phyloP scores from a whole-genome alignment of 345 rosid genomes.

The Rhizophora mangle region DNA sequence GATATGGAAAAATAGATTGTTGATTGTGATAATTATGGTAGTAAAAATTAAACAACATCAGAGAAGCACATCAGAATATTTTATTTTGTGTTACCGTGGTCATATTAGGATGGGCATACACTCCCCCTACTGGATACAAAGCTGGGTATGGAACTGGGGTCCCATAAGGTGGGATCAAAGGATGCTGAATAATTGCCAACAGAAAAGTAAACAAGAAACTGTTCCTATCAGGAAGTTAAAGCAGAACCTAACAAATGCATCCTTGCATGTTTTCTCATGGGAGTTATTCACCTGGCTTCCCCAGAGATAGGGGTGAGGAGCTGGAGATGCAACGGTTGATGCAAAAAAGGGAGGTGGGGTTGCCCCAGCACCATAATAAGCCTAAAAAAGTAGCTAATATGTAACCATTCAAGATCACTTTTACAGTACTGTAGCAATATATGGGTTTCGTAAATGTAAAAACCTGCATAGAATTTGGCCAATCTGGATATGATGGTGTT shows the following conservation, averaged over 20 bases:
- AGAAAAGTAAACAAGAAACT: constrained; percentile 11
- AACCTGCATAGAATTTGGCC: constrained; percentile 95
- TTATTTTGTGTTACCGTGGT: constrained; percentile 46
- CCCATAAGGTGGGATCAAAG: constrained; percentile 84
- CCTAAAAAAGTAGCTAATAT: constrained; percentile 44
- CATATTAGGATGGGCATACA: constrained; percentile 92
- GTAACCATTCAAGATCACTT: constrained; percentile 20
- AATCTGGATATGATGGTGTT: constrained; percentile 72
- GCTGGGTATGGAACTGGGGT: constrained; percentile 93
- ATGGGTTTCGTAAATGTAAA: constrained; percentile 16
- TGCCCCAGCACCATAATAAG: constrained; percentile 88
- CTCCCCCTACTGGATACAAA: constrained; percentile 84
- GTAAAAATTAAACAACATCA: background rate
- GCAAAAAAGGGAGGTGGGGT: constrained; percentile 83
- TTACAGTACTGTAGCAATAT: background rate
- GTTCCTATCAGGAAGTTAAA: background rate
- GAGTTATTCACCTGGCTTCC: constrained; percentile 67
- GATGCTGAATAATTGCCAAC: constrained; percentile 57
- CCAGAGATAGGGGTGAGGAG: constrained; percentile 93
- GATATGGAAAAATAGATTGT: background rate
- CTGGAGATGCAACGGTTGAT: constrained; percentile 77
- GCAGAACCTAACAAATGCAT: background rate
- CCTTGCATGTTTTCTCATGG: background rate
- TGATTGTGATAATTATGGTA: too few relatives aligned
- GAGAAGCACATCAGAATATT: background rate